A percentile compares a stretch with the other conserved stretches of the same genome.
Conservation (phyloP, 2,329 filamentous ascomycete genomes). For the Purpureocillium lavendulum region DNA sequence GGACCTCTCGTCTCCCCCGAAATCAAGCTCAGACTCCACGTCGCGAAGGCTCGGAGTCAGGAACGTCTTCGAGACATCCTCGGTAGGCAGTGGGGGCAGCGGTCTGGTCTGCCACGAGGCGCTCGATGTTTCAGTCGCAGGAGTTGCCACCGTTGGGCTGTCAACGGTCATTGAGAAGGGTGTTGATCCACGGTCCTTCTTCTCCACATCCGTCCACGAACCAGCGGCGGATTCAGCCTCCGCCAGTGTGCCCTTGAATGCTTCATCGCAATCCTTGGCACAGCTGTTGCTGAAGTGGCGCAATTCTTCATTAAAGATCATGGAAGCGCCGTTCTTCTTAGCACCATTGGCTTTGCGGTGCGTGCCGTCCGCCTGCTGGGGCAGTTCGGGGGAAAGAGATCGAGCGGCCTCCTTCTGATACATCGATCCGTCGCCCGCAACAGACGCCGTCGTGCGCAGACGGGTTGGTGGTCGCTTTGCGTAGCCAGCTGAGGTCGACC, state of each 20-base stretch:
- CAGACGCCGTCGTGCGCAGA: conserved; percentile 10
- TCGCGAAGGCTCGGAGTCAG: conserved; percentile 9
- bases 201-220: conserved; percentile 22
- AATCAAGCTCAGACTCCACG: conserved; percentile 13
- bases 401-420: conserved; percentile 14
- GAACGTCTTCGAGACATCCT: conserved; percentile 12
- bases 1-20: conserved; percentile 15
- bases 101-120: conserved; percentile 40
- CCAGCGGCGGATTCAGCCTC: conserved; percentile 26
- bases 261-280: conserved; percentile 84
- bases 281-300: conserved; percentile 78
- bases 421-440: conserved; percentile 10
- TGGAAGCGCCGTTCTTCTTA: conserved; percentile 16
- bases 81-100: conserved; percentile 38
- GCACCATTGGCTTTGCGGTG: conserved; percentile 16
- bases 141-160: conserved; percentile 16
- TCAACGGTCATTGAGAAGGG: conserved; percentile 35
- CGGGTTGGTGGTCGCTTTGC: conserved; percentile 5
- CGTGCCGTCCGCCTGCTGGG: conserved; percentile 13
- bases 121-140: conserved; percentile 18
- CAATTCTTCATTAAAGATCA: conserved; percentile 60
- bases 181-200: conserved; percentile 24
- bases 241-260: conserved; percentile 64
- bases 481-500: conserved; percentile 20
- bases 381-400: conserved; percentile 20